Base-by-base conservation (phyloP, 495 filamentous ascomycete genomes). In the Massariosphaeria phaeospora region DNA sequence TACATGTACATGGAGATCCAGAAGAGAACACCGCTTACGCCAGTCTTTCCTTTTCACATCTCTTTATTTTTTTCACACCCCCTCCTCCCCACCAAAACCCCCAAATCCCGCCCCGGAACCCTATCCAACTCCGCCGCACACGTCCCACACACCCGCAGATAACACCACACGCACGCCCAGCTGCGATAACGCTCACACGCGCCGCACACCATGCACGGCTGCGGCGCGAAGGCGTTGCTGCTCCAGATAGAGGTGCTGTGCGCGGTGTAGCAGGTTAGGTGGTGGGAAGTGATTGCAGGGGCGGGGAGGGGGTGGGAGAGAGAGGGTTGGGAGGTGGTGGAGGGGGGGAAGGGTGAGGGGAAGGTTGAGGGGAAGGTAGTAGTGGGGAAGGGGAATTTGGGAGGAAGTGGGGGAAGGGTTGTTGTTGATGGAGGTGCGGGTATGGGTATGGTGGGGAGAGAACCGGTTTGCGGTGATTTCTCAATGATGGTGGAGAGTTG, bases 91-190 rank as follows among this genome's bases (percentile, higher is more conserved):
- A 55, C 0, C 43, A 58, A 1, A 1, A 29, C 23, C 23, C 23
- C 38, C 47, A 58, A 31, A 39, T 58, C 33, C 15, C 55, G 18
- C 21, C 55, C 47, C 4, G 47, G 47, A 13, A 34, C 34, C 30
- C 30, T 43, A 17, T 23, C 34, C 21, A 61, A 23, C 13, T 45
- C 51, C 1, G 11, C 20, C 8, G 30, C 23, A 35, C 57, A 61
- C n/a, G 2, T 21, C 18, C 23, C 27, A 40, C 57, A 61, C 0
- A 61, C 23, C 13, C 44, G 7, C 36, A 61, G 13, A 31, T 39
- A 45, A 29, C 57, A 61, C 44, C 44, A 61, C 21, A 13, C 10
- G 24, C 57, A 61, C 24, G 44, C 36, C 50, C 50, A 45, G 21
- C 13, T 17, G 10, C 30, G 9, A 20, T 35, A 35, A 2, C 20